Evolutionary conservation across 768 basidiomycete genomes (phyloP).

Genomic region (Cubamyces lactineus): DNA sequence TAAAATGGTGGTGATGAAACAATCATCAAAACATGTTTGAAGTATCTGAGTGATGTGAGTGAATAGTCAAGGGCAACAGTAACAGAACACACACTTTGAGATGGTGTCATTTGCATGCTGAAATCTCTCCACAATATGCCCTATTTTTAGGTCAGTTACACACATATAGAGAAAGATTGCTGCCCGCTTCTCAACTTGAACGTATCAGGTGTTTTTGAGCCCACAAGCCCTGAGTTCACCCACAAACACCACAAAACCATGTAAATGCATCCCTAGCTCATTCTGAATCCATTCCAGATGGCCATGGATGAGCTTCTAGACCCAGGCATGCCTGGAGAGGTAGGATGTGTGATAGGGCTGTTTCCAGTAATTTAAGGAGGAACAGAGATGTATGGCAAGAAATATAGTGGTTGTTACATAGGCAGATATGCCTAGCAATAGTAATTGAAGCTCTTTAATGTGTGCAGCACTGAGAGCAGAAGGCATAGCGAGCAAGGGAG

Average conservation of each 20-base stretch:
- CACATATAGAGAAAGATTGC: slow-evolving; percentile 36
- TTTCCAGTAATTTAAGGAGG: not conserved
- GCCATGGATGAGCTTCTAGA: slow-evolving; percentile 12
- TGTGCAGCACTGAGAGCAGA: not conserved
- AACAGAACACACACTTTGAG: slow-evolving; percentile 13
- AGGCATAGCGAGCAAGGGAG: not conserved
- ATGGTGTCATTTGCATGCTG: slow-evolving; percentile 30
- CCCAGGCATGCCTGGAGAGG: slow-evolving; percentile 14
- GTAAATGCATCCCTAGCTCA: slow-evolving; percentile 6
- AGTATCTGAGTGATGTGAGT: slow-evolving; percentile 31
- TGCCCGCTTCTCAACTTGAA: slow-evolving; percentile 21
- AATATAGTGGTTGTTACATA: not conserved
- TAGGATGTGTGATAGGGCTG: slow-evolving; percentile 14
- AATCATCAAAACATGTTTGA: slow-evolving; percentile 31
- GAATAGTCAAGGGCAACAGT: not conserved
- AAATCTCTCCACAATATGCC: slow-evolving; percentile 34
- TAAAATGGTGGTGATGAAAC: slow-evolving; percentile 36
- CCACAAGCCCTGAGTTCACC: slow-evolving; percentile 13
- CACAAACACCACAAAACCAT: slow-evolving; percentile 16
- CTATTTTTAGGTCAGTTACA: slow-evolving; percentile 28
- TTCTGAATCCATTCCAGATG: slow-evolving; percentile 10
- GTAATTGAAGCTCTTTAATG: not conserved
- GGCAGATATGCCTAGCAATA: not conserved
- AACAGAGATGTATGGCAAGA: not conserved
- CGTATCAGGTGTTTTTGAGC: slow-evolving; percentile 1